These are phyloP conservation scores for Porodaedalea pini DNA, from an alignment of 1,284 basidiomycete species.

Conservation along the genomic window DNA sequence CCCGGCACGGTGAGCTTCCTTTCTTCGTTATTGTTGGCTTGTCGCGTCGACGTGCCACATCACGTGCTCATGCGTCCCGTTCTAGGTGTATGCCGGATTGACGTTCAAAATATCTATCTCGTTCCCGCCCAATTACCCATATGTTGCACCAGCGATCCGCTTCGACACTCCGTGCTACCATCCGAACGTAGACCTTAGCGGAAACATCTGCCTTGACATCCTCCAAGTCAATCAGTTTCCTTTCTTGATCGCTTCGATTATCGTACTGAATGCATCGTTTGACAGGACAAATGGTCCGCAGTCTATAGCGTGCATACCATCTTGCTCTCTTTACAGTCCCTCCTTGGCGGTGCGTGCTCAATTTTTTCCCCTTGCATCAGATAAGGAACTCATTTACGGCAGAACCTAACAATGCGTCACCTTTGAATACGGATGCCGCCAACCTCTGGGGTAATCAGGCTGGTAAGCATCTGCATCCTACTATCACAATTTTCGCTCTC, in stretches of 20 bases:
- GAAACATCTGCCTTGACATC: constrained; percentile 83
- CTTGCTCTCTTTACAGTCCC: constrained; percentile 78
- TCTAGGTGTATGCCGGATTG: constrained; percentile 70
- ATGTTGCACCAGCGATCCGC: constrained; percentile 74
- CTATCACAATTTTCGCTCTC: not conserved
- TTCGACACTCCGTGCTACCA: constrained; percentile 84
- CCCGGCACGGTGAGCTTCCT: constrained; percentile 56
- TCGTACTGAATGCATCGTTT: not conserved
- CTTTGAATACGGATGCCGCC: constrained; percentile 80
- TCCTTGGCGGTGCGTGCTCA: constrained; percentile 78
- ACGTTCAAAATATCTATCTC: constrained; percentile 76
- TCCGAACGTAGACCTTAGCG: constrained; percentile 77
- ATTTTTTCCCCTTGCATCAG: no score
- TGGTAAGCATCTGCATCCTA: constrained; percentile 38
- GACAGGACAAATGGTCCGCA: constrained; percentile 85
- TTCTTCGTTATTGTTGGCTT: not conserved
- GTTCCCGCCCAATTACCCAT: constrained; percentile 83
- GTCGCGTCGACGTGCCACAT: constrained; percentile 20
- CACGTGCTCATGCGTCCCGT: constrained; percentile 9
- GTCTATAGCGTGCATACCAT: constrained; percentile 88
- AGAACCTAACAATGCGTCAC: constrained; percentile 90
- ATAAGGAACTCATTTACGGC: constrained; percentile 10
- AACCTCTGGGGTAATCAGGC: constrained; percentile 67
- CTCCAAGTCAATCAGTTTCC: constrained; percentile 51
- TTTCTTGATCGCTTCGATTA: constrained; percentile 5